phyloP scores from a whole-genome alignment of 371 early-diverging fungal genomes.

The Cokeromyces recurvatus region DNA sequence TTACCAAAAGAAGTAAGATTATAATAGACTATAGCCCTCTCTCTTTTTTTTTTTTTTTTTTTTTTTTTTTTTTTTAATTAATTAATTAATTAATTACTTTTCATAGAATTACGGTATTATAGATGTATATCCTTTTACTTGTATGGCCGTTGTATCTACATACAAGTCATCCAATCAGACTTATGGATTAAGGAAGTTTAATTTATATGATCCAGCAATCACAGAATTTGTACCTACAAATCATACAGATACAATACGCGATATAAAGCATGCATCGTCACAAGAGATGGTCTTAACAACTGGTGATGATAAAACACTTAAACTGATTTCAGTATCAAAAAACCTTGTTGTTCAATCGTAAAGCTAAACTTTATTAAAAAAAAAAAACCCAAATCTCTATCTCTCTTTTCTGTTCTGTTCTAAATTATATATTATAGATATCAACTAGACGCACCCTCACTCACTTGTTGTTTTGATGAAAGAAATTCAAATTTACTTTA shows the following conservation, averaged over 20 bases:
- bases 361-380: not conserved
- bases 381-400: not conserved
- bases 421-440: constrained; percentile 6
- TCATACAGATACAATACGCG: constrained; percentile 8
- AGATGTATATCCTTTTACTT: constrained; percentile 1
- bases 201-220: constrained; percentile 7
- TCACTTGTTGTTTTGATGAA: constrained; percentile 31
- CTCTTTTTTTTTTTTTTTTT: too few relatives aligned
- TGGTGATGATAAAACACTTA: constrained; percentile 17
- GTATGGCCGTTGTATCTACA: constrained; percentile 7
- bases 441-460: constrained; percentile 18
- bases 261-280: constrained; percentile 6
- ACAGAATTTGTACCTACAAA: constrained; percentile 17
- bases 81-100: too few relatives aligned
- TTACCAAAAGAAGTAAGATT: too few relatives aligned
- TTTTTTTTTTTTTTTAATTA: too few relatives aligned
- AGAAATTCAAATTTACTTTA: constrained; percentile 23
- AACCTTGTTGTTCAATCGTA: constrained; percentile 17
- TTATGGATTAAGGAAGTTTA: constrained; percentile 19
- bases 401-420: too few relatives aligned
- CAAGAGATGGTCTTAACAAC: constrained; percentile 9
- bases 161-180: not conserved
- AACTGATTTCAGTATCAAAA: constrained; percentile 11
- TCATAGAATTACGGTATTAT: not conserved
- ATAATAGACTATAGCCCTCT: too few relatives aligned